A percentile compares a stretch with the other conserved stretches of the same genome.
Evolutionary conservation across 106 monocot species (phyloP).

Genomic region (Narthecium ossifragum): DNA sequence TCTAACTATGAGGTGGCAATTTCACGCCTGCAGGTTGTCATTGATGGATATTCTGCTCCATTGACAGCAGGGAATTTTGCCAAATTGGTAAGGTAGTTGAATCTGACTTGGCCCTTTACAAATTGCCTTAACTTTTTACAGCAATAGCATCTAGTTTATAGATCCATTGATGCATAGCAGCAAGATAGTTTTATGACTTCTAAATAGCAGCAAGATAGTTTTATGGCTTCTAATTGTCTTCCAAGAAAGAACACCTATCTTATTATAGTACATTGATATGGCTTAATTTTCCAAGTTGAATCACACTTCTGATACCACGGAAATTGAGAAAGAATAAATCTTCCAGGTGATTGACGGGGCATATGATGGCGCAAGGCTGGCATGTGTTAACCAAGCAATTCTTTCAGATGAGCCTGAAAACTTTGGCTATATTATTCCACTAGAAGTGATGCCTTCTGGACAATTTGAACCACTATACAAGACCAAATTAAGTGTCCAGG

Average conservation of each 20-base stretch:
- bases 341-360: slow-evolving; percentile 78
- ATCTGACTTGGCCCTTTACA: background rate
- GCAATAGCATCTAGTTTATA: background rate
- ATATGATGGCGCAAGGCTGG: slow-evolving; percentile 73
- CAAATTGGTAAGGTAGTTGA: slow-evolving; percentile 84
- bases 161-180: no score
- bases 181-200: no score
- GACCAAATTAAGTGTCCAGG: slow-evolving; percentile 82
- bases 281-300: no score
- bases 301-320: no score
- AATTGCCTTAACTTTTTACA: background rate
- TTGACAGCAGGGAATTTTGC: slow-evolving; percentile 89
- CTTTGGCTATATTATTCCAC: slow-evolving; percentile 52
- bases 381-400: slow-evolving; percentile 70
- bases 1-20: no score
- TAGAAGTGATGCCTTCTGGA: slow-evolving; percentile 80
- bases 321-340: no score
- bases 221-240: background rate
- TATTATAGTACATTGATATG: no score
- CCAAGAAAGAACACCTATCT: background rate
- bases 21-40: slow-evolving; percentile 46
- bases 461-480: slow-evolving; percentile 94
- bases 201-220: no score
- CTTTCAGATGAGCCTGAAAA: slow-evolving; percentile 58
- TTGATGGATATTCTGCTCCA: slow-evolving; percentile 96